Conservation (phyloP, 148 eudicot genomes). For the Oxyria digyna region DNA sequence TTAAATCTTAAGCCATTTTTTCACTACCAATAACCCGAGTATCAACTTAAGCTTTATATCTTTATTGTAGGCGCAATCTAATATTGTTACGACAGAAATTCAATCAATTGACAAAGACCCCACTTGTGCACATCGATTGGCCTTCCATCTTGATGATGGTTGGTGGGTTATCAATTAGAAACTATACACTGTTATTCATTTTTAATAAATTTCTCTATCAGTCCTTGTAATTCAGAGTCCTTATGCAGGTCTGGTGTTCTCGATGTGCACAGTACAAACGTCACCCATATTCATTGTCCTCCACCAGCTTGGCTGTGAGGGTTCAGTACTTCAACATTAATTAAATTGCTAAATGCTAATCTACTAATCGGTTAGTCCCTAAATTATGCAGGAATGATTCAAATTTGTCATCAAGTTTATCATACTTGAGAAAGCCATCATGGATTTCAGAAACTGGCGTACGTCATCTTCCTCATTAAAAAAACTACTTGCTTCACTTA, state of each 20-base stretch:
- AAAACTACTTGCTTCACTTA: background rate
- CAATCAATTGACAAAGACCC: conserved; percentile 79
- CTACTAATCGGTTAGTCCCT: background rate
- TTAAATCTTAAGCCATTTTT: background rate
- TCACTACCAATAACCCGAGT: background rate
- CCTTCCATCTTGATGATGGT: conserved; percentile 95
- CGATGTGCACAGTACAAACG: conserved; percentile 46
- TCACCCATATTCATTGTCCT: conserved; percentile 95
- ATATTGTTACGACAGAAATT: conserved; percentile 61
- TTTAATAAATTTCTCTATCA: background rate
- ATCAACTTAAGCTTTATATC: conserved; percentile 2
- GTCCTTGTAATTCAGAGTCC: background rate
- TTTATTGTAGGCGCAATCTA: conserved; percentile 75
- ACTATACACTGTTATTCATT: background rate
- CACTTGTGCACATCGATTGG: conserved; percentile 54
- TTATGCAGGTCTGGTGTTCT: conserved; percentile 82
- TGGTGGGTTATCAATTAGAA: conserved; percentile 44
- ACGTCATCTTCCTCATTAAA: conserved; percentile 19
- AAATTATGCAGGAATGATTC: conserved; percentile 34
- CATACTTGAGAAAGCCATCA: conserved; percentile 53
- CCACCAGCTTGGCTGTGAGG: conserved; percentile 97
- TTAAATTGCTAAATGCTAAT: background rate
- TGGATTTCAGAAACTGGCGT: conserved; percentile 66
- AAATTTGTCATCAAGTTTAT: conserved; percentile 19
- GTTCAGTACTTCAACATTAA: background rate